Conservation (phyloP, 805 yeast genomes). For the Trichomonascus vanleenenianus region DNA sequence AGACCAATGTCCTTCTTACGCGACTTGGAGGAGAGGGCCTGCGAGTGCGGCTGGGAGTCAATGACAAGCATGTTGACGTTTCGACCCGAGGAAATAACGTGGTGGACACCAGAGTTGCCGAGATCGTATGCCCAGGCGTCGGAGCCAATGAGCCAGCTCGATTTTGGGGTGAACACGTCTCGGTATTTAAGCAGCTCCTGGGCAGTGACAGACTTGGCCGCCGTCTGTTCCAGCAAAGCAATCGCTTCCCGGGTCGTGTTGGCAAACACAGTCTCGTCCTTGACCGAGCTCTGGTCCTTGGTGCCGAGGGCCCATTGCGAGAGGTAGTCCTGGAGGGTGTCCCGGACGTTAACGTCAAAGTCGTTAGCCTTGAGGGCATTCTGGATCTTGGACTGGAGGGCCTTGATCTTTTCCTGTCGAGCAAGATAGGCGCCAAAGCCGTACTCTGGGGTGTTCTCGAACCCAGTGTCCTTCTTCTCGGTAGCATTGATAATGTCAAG, state of each 20-base stretch:
- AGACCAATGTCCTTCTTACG: conserved; percentile 82
- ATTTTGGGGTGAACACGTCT: conserved; percentile 39
- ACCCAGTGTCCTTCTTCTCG: conserved; percentile 35
- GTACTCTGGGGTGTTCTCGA: conserved; percentile 63
- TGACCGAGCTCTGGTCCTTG: conserved; percentile 19
- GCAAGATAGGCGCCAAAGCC: conserved; percentile 75
- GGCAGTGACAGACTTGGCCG: conserved; percentile 31
- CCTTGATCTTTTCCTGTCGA: conserved; percentile 42
- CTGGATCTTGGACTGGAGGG: conserved; percentile 39
- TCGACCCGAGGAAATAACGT: conserved; percentile 63
- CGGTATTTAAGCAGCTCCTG: conserved; percentile 39
- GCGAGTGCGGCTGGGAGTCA: conserved; percentile 69
- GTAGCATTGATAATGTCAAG: conserved; percentile 56
- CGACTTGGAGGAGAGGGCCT: conserved; percentile 36
- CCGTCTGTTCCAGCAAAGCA: conserved; percentile 25
- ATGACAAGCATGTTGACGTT: conserved; percentile 79
- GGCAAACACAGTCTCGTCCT: conserved; percentile 27
- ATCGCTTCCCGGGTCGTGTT: conserved; percentile 28
- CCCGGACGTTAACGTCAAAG: conserved; percentile 37
- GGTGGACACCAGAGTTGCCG: conserved; percentile 88
- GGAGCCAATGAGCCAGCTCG: conserved; percentile 85
- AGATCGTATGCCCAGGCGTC: conserved; percentile 94
- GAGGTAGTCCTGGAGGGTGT: conserved; percentile 46
- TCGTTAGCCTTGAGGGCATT: conserved; percentile 33
- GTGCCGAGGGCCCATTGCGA: conserved; percentile 59